Base-by-base conservation (phyloP, 1,284 basidiomycete species). In the Bjerkandera adusta region DNA sequence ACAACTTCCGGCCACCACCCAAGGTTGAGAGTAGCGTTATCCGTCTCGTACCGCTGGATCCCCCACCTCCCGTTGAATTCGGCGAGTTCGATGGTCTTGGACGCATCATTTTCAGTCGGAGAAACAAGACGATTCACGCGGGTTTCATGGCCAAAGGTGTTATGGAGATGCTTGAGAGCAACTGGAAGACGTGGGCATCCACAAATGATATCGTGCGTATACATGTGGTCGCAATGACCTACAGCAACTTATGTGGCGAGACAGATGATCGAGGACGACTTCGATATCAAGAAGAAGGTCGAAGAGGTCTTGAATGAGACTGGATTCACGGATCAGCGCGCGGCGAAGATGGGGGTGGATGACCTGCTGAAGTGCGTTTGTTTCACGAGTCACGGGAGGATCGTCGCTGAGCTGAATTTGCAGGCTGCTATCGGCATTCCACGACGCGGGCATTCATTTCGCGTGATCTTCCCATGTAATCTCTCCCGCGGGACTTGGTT, bases 41-140 rank as follows among this genome's bases (percentile, higher is more conserved):
- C 35, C 80, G 96, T 39, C 79, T 99, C 51, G 90, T 85, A 6
- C 97, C 96, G 0, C 75, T 89, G 46, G 94, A 99, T 63, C 97
- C 97, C 1, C 96, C 97, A 0, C 97, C 97, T 2, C 89, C 93
- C 0, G 82, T 99, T 48, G 84, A 85, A 58, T 99, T 99, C 58
- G 95, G 97, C 59, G 96, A 99, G 70, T 98, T 97, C 62, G 97
- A 99, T 63, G 97, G 97, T 1, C 71, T 99, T 52, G 92, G 86
- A 41, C 77, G 91, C 33, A 94, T 99, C 55, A 71, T 97, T 37
- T 99, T 99, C 61, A 85, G 83, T 33, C 72, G 97, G 41, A 76
- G 88, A 58, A 98, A 99, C 68, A 98, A 98, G 73, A 93, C 83
- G 4, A 70, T 93, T 0, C 81, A 95, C 57, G 93, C 88, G 7